Percentiles rank a stretch among this genome's conserved stretches.
Conservation (phyloP, 2,329 filamentous ascomycete species). For the Aspergillus quadrilineatus region DNA sequence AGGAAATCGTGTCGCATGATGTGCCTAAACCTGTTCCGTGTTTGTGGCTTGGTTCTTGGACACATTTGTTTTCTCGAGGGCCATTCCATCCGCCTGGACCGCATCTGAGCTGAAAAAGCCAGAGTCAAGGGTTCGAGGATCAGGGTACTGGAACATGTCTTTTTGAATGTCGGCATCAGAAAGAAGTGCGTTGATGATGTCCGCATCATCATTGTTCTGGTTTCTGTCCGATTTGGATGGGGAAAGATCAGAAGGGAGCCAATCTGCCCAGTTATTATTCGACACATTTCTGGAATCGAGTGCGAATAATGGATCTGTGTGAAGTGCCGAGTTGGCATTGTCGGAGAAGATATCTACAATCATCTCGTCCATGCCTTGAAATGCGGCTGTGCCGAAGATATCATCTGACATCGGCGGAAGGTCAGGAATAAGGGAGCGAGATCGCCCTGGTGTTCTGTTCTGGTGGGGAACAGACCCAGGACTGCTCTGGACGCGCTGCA, state of each 20-base stretch:
- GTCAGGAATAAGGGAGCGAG: constrained; percentile 19
- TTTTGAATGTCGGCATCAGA: constrained; percentile 35
- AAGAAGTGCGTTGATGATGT: constrained; percentile 38
- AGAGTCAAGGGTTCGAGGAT: constrained; percentile 34
- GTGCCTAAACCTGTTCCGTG: constrained; percentile 14
- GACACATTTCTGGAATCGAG: constrained; percentile 28
- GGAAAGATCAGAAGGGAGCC: constrained; percentile 38
- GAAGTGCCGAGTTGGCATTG: constrained; percentile 24
- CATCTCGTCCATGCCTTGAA: constrained; percentile 36
- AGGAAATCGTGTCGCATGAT: constrained; percentile 23
- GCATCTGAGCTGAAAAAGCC: constrained; percentile 39
- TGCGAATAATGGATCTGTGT: constrained; percentile 30
- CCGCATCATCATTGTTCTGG: constrained; percentile 25
- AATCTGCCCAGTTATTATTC: constrained; percentile 37
- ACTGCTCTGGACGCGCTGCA: constrained; percentile 34
- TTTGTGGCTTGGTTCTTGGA: constrained; percentile 16
- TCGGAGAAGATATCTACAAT: constrained; percentile 41
- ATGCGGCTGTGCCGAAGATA: constrained; percentile 27
- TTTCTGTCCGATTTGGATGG: constrained; percentile 29
- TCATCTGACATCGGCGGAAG: constrained; percentile 24
- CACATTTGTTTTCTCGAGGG: constrained; percentile 23
- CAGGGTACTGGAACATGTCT: constrained; percentile 32
- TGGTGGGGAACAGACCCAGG: constrained; percentile 23
- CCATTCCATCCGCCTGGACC: constrained; percentile 26
- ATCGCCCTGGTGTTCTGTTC: constrained; percentile 27